phyloP scores from a whole-genome alignment of 805 yeast species.

The Babjeviella inositovora region DNA sequence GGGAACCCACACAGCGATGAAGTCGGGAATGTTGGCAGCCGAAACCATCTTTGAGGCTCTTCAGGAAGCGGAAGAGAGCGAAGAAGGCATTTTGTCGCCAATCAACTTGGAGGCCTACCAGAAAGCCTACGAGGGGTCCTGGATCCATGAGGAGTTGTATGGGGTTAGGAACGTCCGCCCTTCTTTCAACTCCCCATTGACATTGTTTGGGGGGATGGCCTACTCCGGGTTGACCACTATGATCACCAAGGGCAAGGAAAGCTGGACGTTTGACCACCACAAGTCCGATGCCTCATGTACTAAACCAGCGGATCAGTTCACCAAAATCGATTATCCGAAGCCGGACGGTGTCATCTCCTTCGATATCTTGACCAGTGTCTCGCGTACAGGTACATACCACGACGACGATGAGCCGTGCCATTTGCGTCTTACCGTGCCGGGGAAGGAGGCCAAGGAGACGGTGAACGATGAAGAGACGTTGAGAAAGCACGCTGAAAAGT shows the following conservation, averaged over 20 bases:
- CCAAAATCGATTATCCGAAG: slow-evolving; percentile 80
- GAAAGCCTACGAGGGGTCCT: slow-evolving; percentile 49
- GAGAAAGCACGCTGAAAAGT: slow-evolving; percentile 44
- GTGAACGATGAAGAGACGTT: too few species aligned
- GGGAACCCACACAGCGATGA: slow-evolving; percentile 97
- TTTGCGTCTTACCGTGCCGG: slow-evolving; percentile 43
- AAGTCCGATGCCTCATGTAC: slow-evolving; percentile 63
- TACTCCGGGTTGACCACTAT: slow-evolving; percentile 77
- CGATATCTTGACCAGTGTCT: slow-evolving; percentile 86
- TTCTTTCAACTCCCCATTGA: slow-evolving; percentile 65
- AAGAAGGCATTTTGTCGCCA: slow-evolving; percentile 19
- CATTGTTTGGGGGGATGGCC: slow-evolving; percentile 65
- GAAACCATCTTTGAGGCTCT: slow-evolving; percentile 53
- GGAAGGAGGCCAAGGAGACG: too few species aligned
- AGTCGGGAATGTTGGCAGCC: slow-evolving; percentile 91
- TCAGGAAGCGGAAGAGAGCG: slow-evolving; percentile 23
- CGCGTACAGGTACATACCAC: slow-evolving; percentile 92
- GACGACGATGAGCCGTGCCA: slow-evolving; percentile 91
- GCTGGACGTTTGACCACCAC: slow-evolving; percentile 72
- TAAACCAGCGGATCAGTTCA: slow-evolving; percentile 42
- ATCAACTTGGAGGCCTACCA: slow-evolving; percentile 47
- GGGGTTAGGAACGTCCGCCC: slow-evolving; percentile 89
- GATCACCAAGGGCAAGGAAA: slow-evolving; percentile 63
- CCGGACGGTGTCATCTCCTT: slow-evolving; percentile 91
- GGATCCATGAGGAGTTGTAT: slow-evolving; percentile 75